Evolutionary conservation across 73 alveolate species (phyloP), one percentile per base, ranked within the genome.

Genomic region (Paramecium tetraurelia): DNA sequence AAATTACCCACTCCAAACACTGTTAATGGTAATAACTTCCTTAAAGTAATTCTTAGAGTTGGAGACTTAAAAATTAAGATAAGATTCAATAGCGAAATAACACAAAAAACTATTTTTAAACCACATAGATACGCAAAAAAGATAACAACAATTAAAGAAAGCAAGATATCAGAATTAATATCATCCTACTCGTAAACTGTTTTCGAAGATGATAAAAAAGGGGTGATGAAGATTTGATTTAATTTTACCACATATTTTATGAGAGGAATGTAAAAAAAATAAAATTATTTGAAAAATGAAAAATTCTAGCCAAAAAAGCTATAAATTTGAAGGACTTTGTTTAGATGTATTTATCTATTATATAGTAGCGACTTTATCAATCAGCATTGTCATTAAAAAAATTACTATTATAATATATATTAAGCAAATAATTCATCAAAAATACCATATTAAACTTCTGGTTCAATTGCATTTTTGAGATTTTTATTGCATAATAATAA

Each of bases 41-140:
- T 27, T 22, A 31, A 31, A 35, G 9, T 35, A 71, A 18, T 41
- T 80, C 10, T 11, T 46, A 33, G 57, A 72, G 27, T 9, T 41
- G 36, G 69, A 80, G 24, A 80, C 90, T 21, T 33, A n/a, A n/a
- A n/a, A n/a, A n/a, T n/a, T n/a, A n/a, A n/a, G 90, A 80, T 10
- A 40, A 72, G 40, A 16, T 72, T 36, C 31, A 33, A 72, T 63
- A 12, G 84, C 14, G 50, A 63, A 63, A 31, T 72, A 9, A 36
- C 33, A 33, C 18, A 72, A 72, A 22, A 22, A n/a, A 22, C 0
- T n/a, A 53, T 31, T 0, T 75, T 35, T 41, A 75, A 80, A 80
- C 90, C 75, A 43, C 43, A 80, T 44, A 41, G 31, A 24, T 31
- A 46, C 12, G 12, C 90, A 9, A 21, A 31, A 31, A 36, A 72